phyloP scores from a whole-genome alignment of 2,329 filamentous ascomycete genomes.

The Cladosporium sp. region DNA sequence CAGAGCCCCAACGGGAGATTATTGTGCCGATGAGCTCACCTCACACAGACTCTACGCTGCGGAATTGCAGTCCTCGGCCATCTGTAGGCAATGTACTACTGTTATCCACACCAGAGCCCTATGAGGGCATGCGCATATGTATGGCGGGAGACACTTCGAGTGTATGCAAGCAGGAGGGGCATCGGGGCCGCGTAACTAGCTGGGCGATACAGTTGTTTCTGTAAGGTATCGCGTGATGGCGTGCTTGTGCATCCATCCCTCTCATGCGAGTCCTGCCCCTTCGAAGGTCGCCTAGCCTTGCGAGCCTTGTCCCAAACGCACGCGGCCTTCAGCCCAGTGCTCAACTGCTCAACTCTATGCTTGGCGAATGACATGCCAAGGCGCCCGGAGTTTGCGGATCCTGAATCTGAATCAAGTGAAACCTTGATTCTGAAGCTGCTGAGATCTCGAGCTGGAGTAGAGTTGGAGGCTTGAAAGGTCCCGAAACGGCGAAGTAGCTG shows the following conservation, averaged over 20 bases:
- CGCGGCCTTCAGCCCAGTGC: constrained; percentile 4
- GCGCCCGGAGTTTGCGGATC: not conserved
- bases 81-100: not conserved
- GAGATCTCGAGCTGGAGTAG: not conserved
- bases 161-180: not conserved
- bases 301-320: constrained; percentile 4
- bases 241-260: constrained; percentile 12
- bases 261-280: not conserved
- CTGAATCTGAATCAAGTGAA: constrained; percentile 7
- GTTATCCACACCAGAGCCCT: not conserved
- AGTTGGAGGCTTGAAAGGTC: not conserved
- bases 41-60: not conserved
- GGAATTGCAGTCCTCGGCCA: not conserved
- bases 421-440: not conserved
- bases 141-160: not conserved
- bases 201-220: not conserved
- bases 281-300: constrained; percentile 1
- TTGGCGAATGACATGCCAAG: constrained; percentile 2
- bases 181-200: constrained; percentile 1
- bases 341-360: not conserved
- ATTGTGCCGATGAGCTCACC: not conserved
- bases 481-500: not conserved
- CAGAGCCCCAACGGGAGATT: not conserved
- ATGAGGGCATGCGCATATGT: not conserved
- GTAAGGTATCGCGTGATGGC: not conserved